Conservation (phyloP, 2,329 filamentous ascomycete species). For the Fusarium sulawesiense region DNA sequence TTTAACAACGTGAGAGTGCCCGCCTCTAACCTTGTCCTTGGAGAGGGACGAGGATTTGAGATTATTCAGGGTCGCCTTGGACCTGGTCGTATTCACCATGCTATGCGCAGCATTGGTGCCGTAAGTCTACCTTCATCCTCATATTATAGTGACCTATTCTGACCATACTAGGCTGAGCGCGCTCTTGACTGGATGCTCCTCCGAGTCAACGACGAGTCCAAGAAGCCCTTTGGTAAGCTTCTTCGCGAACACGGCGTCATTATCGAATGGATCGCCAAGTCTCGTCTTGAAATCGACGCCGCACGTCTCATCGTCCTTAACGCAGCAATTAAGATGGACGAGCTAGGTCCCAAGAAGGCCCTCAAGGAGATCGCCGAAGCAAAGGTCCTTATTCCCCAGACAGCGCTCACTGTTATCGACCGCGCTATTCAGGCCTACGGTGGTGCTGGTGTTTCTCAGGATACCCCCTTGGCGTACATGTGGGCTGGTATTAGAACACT, state of each 20-base stretch:
- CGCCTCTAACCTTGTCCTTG: slow-evolving; percentile 84
- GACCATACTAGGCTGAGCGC: slow-evolving; percentile 72
- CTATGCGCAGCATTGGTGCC: slow-evolving; percentile 93
- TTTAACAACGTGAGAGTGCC: slow-evolving; percentile 94
- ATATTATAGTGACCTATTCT: background rate
- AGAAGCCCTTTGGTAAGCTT: slow-evolving; percentile 90
- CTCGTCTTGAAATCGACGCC: slow-evolving; percentile 92
- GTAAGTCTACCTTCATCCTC: slow-evolving; percentile 55
- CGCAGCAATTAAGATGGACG: slow-evolving; percentile 94
- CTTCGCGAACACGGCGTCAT: slow-evolving; percentile 92
- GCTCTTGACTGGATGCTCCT: slow-evolving; percentile 96
- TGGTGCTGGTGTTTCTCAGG: slow-evolving; percentile 90
- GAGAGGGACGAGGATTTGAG: slow-evolving; percentile 94
- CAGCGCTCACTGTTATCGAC: slow-evolving; percentile 88
- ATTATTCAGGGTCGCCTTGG: slow-evolving; percentile 98
- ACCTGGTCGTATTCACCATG: slow-evolving; percentile 96
- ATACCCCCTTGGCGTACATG: slow-evolving; percentile 89
- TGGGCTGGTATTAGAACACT: slow-evolving; percentile 85
- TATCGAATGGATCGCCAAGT: slow-evolving; percentile 92
- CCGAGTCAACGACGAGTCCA: slow-evolving; percentile 89
- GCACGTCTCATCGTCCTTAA: slow-evolving; percentile 92
- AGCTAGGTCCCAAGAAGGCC: slow-evolving; percentile 86
- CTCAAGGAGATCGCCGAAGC: slow-evolving; percentile 95
- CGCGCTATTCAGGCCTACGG: slow-evolving; percentile 94
- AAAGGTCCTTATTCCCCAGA: slow-evolving; percentile 89